Evolutionary conservation across 2,329 filamentous ascomycete genomes (phyloP).

Genomic region (Colletotrichum sp.): DNA sequence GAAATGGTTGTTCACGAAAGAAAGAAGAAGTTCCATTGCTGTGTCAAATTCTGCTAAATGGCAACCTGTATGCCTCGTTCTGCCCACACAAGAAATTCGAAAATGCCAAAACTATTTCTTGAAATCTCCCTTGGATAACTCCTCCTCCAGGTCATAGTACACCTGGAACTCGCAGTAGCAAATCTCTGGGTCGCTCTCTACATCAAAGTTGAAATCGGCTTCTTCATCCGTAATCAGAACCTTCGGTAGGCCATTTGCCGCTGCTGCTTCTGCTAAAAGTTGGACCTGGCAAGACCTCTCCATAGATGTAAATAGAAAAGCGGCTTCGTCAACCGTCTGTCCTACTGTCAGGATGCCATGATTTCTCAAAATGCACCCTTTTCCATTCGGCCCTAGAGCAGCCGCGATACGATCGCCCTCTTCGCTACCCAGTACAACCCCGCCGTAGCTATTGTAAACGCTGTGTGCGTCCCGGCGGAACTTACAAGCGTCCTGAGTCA

Average conservation of each 20-base stretch:
- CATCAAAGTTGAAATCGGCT: slow-evolving; percentile 35
- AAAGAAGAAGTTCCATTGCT: neutral
- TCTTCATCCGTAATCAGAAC: slow-evolving; percentile 45
- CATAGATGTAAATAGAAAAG: slow-evolving; percentile 70
- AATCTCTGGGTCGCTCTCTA: slow-evolving; percentile 21
- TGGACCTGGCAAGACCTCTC: slow-evolving; percentile 73
- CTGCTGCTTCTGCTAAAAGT: slow-evolving; percentile 61
- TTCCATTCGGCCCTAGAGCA: slow-evolving; percentile 62
- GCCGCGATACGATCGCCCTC: slow-evolving; percentile 69
- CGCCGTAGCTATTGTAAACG: slow-evolving; percentile 63
- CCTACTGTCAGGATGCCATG: slow-evolving; percentile 76
- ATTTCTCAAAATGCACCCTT: slow-evolving; percentile 70
- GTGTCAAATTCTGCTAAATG: neutral
- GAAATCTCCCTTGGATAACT: slow-evolving; percentile 9
- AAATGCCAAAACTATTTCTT: neutral
- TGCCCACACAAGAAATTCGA: neutral
- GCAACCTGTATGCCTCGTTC: neutral
- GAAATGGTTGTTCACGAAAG: neutral
- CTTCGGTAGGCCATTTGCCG: slow-evolving; percentile 35
- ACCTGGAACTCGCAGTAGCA: slow-evolving; percentile 24
- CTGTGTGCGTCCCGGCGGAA: slow-evolving; percentile 67
- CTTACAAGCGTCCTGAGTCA: slow-evolving; percentile 68
- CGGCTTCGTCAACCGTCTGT: slow-evolving; percentile 74
- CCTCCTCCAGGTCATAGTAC: slow-evolving; percentile 22
- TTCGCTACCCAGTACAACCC: slow-evolving; percentile 60